Percentiles rank a stretch among this genome's conserved stretches.
Evolutionary conservation across 169 alveolate species (phyloP).

Genomic region (Plasmodium knowlesi): DNA sequence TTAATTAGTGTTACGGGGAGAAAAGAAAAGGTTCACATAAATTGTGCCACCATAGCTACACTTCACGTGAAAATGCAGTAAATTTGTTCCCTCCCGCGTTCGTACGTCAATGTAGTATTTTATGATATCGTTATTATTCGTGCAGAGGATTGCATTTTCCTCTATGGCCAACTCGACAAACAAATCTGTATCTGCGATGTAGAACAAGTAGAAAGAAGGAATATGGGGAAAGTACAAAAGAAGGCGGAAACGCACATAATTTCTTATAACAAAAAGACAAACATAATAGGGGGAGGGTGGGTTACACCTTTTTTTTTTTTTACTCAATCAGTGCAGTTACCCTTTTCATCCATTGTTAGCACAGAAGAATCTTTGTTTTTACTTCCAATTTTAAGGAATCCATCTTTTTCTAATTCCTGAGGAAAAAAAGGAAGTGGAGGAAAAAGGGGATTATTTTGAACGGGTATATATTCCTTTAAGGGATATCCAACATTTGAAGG

Average conservation of each 20-base stretch:
- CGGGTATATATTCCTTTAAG: neutral
- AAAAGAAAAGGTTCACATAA: neutral
- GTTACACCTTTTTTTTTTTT: neutral
- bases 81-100: neutral
- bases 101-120: constrained; percentile 54
- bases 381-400: constrained; percentile 46
- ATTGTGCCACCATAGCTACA: neutral
- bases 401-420: constrained; percentile 66
- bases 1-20: neutral
- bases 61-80: neutral
- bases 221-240: neutral
- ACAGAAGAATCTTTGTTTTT: constrained; percentile 8
- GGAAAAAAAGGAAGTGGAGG: neutral
- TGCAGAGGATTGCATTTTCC: constrained; percentile 44
- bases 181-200: constrained; percentile 25
- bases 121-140: constrained; percentile 58
- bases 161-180: constrained; percentile 28
- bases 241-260: neutral
- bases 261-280: neutral
- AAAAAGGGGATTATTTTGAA: neutral
- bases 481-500: neutral
- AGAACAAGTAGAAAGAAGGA: neutral
- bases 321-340: constrained; percentile 17
- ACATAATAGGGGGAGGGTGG: neutral
- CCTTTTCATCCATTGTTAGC: constrained; percentile 66